Base-by-base conservation (phyloP, 2,329 filamentous ascomycete genomes). In the Colletotrichum magnum region DNA sequence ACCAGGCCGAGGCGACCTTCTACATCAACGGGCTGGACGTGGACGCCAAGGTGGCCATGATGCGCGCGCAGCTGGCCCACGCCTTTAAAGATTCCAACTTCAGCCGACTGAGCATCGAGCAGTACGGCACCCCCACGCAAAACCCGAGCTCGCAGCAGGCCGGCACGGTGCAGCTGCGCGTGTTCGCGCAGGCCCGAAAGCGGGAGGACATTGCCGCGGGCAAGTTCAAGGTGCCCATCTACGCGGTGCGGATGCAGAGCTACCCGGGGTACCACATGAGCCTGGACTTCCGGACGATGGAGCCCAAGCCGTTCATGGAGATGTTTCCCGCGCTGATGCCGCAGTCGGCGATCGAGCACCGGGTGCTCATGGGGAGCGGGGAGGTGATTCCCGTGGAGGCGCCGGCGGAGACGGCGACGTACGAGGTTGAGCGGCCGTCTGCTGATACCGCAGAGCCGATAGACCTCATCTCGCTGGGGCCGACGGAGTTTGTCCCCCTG, bases 251-350 rank as follows among this genome's bases (percentile, higher is more conserved):
- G 3, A 83, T 83, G 77, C 81, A 83, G 71, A 81, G 79, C 36
- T 82, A 82, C 60, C 79, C 81, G 0, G 81, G 81, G 0, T 83
- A 83, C 36, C 82, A 84, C 26, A 83, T 83, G 80, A 80, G 79
- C 41, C 75, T 84, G 0, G 81, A 84, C 58, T 83, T 83, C 57
- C 75, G 82, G 4, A 83, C 81, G 4, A 82, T 83, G 80, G 73
- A 76, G 10, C 82, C 82, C 3, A 80, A 79, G 58, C 76, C 79
- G 0, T 84, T 83, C 52, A 82, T 83, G 80, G 81, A 83, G 68
- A 79, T 82, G 53, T 84, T 83, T 61, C 81, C 81, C 0, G 77
- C 76, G 0, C 24, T 78, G 0, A 78, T 83, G 66, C 73, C 77
- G 0, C 56, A 77, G 0, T 72, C 74, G 2, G 68, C 71, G 1